phyloP scores from a whole-genome alignment of 1,284 basidiomycete species.

The Leucoagaricus sp. region DNA sequence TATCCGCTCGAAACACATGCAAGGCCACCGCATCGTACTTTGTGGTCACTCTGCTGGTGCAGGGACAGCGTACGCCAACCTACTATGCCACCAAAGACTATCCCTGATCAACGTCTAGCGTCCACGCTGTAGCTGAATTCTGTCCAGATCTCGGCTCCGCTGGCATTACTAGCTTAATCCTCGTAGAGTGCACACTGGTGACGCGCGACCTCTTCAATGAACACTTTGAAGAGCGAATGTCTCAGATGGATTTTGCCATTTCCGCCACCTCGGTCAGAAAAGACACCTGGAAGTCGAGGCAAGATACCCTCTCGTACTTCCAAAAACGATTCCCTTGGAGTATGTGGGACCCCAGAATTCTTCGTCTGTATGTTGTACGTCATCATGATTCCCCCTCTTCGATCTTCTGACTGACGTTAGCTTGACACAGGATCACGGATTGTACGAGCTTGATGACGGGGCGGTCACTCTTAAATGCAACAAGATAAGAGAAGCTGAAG shows the following conservation, averaged over 20 bases:
- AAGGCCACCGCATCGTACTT: conserved; percentile 38
- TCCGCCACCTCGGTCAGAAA: conserved; percentile 35
- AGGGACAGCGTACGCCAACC: conserved; percentile 38
- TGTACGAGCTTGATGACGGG: conserved; percentile 29
- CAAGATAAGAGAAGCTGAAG: conserved; percentile 40
- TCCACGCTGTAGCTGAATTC: conserved; percentile 32
- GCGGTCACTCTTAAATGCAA: conserved; percentile 41
- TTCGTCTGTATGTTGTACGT: conserved; percentile 36
- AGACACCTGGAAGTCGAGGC: conserved; percentile 37
- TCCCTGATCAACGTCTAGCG: conserved; percentile 21
- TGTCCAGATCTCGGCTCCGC: conserved; percentile 28
- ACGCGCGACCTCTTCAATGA: conserved; percentile 35
- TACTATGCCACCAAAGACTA: neutral
- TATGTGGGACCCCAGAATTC: conserved; percentile 39
- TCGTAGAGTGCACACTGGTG: conserved; percentile 45
- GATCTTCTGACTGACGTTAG: neutral
- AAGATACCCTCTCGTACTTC: conserved; percentile 39
- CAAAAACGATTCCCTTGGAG: conserved; percentile 42
- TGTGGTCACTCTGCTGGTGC: conserved; percentile 49
- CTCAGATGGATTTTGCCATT: conserved; percentile 37
- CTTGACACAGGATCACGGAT: conserved; percentile 29
- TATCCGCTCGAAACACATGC: conserved; percentile 33
- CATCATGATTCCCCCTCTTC: neutral
- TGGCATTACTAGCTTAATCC: conserved; percentile 30
- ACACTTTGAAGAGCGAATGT: conserved; percentile 36